Evolutionary conservation across 2,329 filamentous ascomycete species (phyloP), one percentile per base, ranked within the genome.

Genomic region (Penicillium palitans): DNA sequence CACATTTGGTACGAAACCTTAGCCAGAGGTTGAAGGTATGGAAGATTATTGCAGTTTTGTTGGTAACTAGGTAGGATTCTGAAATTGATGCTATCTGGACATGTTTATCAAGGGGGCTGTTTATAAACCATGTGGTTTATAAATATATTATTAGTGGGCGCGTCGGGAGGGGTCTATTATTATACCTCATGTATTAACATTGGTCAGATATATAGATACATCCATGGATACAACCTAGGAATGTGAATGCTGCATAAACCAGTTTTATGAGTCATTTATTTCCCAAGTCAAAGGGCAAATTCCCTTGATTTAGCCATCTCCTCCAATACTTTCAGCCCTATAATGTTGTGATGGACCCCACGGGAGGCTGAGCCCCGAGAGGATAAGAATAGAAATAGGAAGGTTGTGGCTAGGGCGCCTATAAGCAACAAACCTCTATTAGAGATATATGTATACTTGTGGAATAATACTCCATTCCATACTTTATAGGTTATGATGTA

Each of bases 351-450:
- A 31, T 51, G 19, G 27, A 33, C 39, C 33, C 33, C 33, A 35
- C 19, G 39, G 35, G 49, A 51, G 49, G 49, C 49, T 52, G 49
- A 41, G 49, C 29, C 10, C 6, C 10, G 47, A 31, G 17, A 27
- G 45, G 47, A 52, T 25, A 24, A 42, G 37, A 52, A 52, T 52
- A 52, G 49, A 41, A 52, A 33, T 42, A 9, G n/a, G 4, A 50
- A 39, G 19, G 17, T 8, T 33, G 50, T 52, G 50, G 50, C 39
- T 52, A 25, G 39, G 39, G 39, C 39, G 39, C 39, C 15, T 33
- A 52, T 41, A 41, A 6, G n/a, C 4, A 40, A 29, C 27, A 19
- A n/a, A 9, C 35, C 7, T 40, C 7, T 40, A 45, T 17, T 49
- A 37, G 8, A n/a, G 19, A 21, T 21, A 8, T 25, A 13, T 49